Percentiles rank a stretch among this genome's conserved stretches.
These are phyloP conservation scores for Marasmius oreades DNA, from an alignment of 1,284 basidiomycete genomes.

Conservation along the genomic window DNA sequence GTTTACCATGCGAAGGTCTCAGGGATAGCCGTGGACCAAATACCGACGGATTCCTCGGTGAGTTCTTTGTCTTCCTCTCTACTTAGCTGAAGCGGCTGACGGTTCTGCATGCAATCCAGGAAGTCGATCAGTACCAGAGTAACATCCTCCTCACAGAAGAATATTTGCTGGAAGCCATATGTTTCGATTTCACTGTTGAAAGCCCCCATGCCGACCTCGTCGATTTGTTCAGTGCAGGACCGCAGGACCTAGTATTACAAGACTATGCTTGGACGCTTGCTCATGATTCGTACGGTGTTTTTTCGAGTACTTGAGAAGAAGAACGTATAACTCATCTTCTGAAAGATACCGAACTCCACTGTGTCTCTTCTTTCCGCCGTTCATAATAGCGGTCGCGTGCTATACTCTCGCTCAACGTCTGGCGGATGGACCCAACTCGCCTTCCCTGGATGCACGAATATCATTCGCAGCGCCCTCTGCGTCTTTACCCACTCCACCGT, in stretches of 20 bases:
- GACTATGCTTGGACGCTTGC: conserved; percentile 81
- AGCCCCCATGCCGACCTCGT: conserved; percentile 79
- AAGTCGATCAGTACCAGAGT: conserved; percentile 71
- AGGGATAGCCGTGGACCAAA: conserved; percentile 50
- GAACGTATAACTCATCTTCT: conserved; percentile 2
- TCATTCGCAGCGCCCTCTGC: conserved; percentile 57
- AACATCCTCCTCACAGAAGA: conserved; percentile 81
- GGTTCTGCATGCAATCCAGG: conserved; percentile 34
- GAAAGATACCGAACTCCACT: conserved; percentile 71
- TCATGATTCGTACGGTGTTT: conserved; percentile 70
- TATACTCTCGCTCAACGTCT: conserved; percentile 70
- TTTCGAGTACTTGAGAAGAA: not conserved
- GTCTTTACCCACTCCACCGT: conserved; percentile 70
- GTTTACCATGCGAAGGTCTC: conserved; percentile 72
- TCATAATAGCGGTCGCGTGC: conserved; percentile 69
- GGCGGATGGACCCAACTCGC: conserved; percentile 65
- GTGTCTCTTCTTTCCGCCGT: conserved; percentile 64
- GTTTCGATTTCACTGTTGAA: conserved; percentile 86
- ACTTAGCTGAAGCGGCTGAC: not conserved
- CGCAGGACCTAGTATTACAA: conserved; percentile 46
- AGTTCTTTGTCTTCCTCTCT: conserved; percentile 17
- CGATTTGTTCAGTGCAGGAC: conserved; percentile 56
- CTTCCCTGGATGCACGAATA: conserved; percentile 68
- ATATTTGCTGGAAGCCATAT: conserved; percentile 81
- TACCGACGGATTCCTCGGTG: conserved; percentile 61